These are phyloP conservation scores for Phanerochaete sordida DNA, from an alignment of 768 basidiomycete species.

Conservation along the genomic window DNA sequence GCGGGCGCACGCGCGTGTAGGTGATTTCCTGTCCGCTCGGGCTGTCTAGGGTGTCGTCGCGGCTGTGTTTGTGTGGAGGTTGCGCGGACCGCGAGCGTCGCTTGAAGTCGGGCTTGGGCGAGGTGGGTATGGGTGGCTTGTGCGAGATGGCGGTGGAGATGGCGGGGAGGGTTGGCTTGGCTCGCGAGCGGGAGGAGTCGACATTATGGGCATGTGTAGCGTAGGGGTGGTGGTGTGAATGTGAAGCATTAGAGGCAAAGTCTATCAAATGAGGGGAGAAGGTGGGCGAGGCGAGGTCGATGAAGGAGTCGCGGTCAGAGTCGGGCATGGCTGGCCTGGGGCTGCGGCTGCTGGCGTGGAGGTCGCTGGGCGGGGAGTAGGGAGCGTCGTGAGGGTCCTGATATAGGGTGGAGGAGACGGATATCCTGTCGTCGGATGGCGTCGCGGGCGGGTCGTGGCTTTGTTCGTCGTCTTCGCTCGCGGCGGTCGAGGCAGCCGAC, in stretches of 20 bases:
- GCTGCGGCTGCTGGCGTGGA: too few relatives aligned
- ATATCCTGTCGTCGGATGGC: conserved; percentile 14
- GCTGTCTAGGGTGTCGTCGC: conserved; percentile 2
- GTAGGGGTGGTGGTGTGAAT: conserved; percentile 10
- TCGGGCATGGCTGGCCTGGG: conserved; percentile 25
- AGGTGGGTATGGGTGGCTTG: conserved; percentile 44
- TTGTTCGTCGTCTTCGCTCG: conserved; percentile 12
- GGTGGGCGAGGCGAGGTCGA: conserved; percentile 40
- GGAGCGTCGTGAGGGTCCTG: conserved; percentile 11
- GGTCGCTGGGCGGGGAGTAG: background rate
- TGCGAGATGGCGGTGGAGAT: conserved; percentile 3
- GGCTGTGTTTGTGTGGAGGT: background rate
- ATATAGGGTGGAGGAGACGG: conserved; percentile 14
- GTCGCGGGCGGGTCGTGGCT: conserved; percentile 21
- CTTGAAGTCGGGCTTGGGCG: conserved; percentile 44
- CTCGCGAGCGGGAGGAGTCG: background rate
- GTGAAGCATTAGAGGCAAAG: conserved; percentile 7
- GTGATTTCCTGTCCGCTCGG: conserved; percentile 6
- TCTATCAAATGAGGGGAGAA: conserved; percentile 14
- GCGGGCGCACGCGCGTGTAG: conserved; percentile 35
- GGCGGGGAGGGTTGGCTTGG: conserved; percentile 9
- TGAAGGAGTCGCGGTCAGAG: conserved; percentile 40
- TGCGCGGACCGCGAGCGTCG: conserved; percentile 26
- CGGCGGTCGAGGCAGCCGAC: conserved; percentile 8
- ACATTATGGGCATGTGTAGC: background rate